Evolutionary conservation across 768 basidiomycete genomes (phyloP).

Genomic region (Rhizopogon roseolus): DNA sequence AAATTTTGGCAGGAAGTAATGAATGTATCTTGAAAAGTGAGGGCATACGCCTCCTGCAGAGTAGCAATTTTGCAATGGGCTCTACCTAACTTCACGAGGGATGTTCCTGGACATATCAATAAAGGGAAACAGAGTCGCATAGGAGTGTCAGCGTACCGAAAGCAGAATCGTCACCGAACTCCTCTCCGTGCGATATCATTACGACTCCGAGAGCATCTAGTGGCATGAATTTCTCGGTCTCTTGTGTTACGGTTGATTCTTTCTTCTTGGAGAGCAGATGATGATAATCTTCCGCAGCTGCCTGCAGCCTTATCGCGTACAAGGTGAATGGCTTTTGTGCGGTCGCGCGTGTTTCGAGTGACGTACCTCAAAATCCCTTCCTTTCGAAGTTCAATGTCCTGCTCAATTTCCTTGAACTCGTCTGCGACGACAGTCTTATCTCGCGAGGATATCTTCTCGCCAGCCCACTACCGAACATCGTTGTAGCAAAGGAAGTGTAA

Average conservation of each 20-base stretch:
- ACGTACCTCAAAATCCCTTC: conserved; percentile 70
- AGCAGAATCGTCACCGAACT: conserved; percentile 71
- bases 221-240: conserved; percentile 65
- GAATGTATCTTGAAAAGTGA: conserved; percentile 71
- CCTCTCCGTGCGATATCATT: conserved; percentile 83
- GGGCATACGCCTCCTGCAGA: conserved; percentile 76
- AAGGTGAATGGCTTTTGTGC: neutral
- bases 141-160: conserved; percentile 45
- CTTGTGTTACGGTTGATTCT: conserved; percentile 54
- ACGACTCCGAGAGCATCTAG: conserved; percentile 79
- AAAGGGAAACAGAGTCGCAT: neutral
- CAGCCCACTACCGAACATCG: conserved; percentile 64
- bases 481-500: conserved; percentile 2
- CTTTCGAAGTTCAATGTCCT: conserved; percentile 77
- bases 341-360: too few relatives aligned
- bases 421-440: conserved; percentile 77
- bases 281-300: conserved; percentile 70
- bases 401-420: conserved; percentile 77
- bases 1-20: conserved; percentile 60
- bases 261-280: conserved; percentile 73
- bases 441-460: conserved; percentile 80
- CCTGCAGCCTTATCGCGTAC: conserved; percentile 48
- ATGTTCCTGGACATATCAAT: conserved; percentile 45
- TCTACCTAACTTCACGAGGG: conserved; percentile 69
- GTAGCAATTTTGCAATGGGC: conserved; percentile 84